Evolutionary conservation across 805 yeast species (phyloP).

Genomic region (Yarrowia sp.): DNA sequence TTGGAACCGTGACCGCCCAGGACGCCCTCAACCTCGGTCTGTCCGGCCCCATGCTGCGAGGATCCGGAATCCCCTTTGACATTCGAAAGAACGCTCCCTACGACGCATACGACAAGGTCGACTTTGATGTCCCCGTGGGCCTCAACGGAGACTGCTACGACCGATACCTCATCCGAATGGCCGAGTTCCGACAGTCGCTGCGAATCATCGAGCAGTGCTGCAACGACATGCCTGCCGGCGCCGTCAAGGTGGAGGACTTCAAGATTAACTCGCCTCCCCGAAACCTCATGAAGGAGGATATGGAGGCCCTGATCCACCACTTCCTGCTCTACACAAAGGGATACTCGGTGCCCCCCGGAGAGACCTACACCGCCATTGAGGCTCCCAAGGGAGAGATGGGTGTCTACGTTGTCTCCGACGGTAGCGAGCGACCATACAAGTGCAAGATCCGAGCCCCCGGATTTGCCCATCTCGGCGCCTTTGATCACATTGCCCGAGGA

Average conservation of each 20-base stretch:
- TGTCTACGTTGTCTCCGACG: conserved; percentile 86
- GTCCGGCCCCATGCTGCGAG: conserved; percentile 89
- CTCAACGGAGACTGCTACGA: conserved; percentile 90
- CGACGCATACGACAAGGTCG: conserved; percentile 86
- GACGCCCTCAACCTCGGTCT: conserved; percentile 83
- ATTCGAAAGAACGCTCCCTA: conserved; percentile 86
- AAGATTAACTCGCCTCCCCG: conserved; percentile 86
- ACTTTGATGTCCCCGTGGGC: conserved; percentile 88
- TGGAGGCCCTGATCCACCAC: conserved; percentile 92
- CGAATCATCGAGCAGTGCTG: conserved; percentile 89
- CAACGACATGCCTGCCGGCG: conserved; percentile 91
- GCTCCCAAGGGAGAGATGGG: conserved; percentile 98
- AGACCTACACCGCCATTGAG: conserved; percentile 88
- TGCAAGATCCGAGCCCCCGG: conserved; percentile 96
- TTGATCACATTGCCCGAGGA: conserved; percentile 85
- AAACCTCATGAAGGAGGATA: conserved; percentile 83
- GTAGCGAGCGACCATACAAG: conserved; percentile 87
- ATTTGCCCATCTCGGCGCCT: conserved; percentile 86
- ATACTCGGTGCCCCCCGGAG: conserved; percentile 87
- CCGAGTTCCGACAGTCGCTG: conserved; percentile 88
- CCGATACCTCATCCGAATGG: conserved; percentile 86
- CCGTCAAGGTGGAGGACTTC: conserved; percentile 88
- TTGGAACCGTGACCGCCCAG: conserved; percentile 83
- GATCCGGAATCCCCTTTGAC: conserved; percentile 88
- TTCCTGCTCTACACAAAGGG: conserved; percentile 88